Evolutionary conservation across 441 rosid genomes (phyloP).

Genomic region (Kokia cookei): DNA sequence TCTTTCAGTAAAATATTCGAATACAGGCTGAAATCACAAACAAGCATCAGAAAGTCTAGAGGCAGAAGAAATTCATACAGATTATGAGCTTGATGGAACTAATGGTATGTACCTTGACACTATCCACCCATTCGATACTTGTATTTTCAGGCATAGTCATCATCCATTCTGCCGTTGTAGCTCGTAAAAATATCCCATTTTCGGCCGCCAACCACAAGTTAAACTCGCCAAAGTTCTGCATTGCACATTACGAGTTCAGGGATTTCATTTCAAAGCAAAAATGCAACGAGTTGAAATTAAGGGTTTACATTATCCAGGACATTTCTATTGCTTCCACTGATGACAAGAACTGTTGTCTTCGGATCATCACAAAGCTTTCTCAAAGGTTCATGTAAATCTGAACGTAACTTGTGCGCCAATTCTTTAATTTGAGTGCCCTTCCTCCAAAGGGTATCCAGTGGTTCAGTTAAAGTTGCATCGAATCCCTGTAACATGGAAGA

Average conservation of each 20-base stretch:
- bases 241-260: slow-evolving; percentile 6
- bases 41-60: slow-evolving; percentile 24
- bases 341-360: slow-evolving; percentile 51
- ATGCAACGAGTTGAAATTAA: neutral
- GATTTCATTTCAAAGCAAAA: neutral
- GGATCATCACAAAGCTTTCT: slow-evolving; percentile 50
- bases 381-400: slow-evolving; percentile 47
- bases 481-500: slow-evolving; percentile 44
- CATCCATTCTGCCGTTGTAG: slow-evolving; percentile 65
- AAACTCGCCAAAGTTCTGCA: slow-evolving; percentile 66
- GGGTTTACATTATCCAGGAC: slow-evolving; percentile 51
- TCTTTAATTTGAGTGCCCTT: slow-evolving; percentile 65
- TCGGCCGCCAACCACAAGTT: slow-evolving; percentile 84
- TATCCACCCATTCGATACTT: slow-evolving; percentile 84
- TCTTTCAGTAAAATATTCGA: slow-evolving; percentile 76
- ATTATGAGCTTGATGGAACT: neutral
- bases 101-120: slow-evolving; percentile 49
- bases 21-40: slow-evolving; percentile 64
- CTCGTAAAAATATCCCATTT: slow-evolving; percentile 77
- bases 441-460: slow-evolving; percentile 42
- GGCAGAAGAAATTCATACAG: slow-evolving; percentile 11
- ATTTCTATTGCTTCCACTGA: slow-evolving; percentile 69
- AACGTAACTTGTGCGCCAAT: slow-evolving; percentile 57
- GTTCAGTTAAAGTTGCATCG: slow-evolving; percentile 63
- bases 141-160: slow-evolving; percentile 82